Conservation (phyloP, 345 rosid genomes). For the Alliaria petiolata region DNA sequence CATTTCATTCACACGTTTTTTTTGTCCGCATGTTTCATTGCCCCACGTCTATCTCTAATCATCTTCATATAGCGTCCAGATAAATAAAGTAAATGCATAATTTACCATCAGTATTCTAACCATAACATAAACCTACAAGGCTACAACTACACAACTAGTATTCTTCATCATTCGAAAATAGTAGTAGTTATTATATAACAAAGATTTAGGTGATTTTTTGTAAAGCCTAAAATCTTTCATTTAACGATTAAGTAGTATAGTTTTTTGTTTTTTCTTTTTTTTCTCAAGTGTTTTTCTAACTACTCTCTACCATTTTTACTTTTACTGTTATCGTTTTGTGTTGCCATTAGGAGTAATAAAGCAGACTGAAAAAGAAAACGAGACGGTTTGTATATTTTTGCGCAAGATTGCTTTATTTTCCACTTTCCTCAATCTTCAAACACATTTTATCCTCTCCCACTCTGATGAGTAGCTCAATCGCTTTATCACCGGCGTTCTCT, state of each 20-base stretch:
- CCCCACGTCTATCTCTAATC: not conserved
- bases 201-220: too few species aligned
- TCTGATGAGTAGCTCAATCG: conserved; percentile 16
- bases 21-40: not conserved
- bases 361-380: not conserved
- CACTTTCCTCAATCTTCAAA: not conserved
- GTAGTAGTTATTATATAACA: too few species aligned
- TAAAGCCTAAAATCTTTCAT: too few species aligned
- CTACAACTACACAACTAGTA: too few species aligned
- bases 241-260: too few species aligned
- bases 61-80: not conserved
- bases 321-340: too few species aligned
- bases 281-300: too few species aligned
- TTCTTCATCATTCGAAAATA: too few species aligned
- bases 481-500: conserved; percentile 25
- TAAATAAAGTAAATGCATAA: not conserved
- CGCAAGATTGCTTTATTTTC: not conserved
- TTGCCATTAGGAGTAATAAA: too few species aligned
- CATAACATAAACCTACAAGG: not conserved
- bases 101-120: not conserved
- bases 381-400: not conserved
- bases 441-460: not conserved
- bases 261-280: too few species aligned
- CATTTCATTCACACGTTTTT: not conserved
- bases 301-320: too few species aligned